Evolutionary conservation across 2,329 filamentous ascomycete genomes (phyloP).

Genomic region (Xylariaceae sp.): DNA sequence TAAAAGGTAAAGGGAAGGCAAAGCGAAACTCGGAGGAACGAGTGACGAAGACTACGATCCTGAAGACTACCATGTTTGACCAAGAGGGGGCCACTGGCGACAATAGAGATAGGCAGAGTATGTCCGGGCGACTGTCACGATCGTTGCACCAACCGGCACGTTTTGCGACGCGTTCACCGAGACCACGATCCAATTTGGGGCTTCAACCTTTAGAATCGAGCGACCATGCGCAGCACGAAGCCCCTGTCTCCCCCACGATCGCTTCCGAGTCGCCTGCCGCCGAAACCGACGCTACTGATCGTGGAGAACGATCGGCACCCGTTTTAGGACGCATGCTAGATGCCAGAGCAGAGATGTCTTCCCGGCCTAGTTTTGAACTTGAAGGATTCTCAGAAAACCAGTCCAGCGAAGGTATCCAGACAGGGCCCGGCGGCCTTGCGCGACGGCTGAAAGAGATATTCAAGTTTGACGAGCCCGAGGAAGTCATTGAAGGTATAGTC

Average conservation of each 20-base stretch:
- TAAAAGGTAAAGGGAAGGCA: slow-evolving; percentile 7
- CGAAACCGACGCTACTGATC: slow-evolving; percentile 28
- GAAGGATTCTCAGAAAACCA: slow-evolving; percentile 42
- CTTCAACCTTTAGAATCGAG: slow-evolving; percentile 34
- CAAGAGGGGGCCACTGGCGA: slow-evolving; percentile 34
- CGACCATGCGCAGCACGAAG: slow-evolving; percentile 23
- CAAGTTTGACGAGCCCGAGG: slow-evolving; percentile 72
- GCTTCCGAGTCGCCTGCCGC: slow-evolving; percentile 24
- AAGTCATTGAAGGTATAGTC: slow-evolving; percentile 66
- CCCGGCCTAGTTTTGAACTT: slow-evolving; percentile 53
- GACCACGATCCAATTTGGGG: slow-evolving; percentile 39
- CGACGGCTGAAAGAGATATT: slow-evolving; percentile 78
- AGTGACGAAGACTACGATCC: slow-evolving; percentile 31
- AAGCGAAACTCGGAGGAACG: slow-evolving; percentile 27
- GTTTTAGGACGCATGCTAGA: slow-evolving; percentile 75
- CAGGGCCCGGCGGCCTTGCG: slow-evolving; percentile 56
- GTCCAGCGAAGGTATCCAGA: slow-evolving; percentile 31
- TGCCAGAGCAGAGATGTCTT: slow-evolving; percentile 59
- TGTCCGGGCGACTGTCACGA: slow-evolving; percentile 61
- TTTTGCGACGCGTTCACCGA: slow-evolving; percentile 37
- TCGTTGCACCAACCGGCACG: slow-evolving; percentile 58
- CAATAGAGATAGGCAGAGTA: slow-evolving; percentile 50
- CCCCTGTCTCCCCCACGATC: slow-evolving; percentile 6
- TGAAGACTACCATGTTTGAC: slow-evolving; percentile 31
- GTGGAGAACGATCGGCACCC: slow-evolving; percentile 53